Conservation (phyloP, 331 rosid species). For the Dryas integrifolia region DNA sequence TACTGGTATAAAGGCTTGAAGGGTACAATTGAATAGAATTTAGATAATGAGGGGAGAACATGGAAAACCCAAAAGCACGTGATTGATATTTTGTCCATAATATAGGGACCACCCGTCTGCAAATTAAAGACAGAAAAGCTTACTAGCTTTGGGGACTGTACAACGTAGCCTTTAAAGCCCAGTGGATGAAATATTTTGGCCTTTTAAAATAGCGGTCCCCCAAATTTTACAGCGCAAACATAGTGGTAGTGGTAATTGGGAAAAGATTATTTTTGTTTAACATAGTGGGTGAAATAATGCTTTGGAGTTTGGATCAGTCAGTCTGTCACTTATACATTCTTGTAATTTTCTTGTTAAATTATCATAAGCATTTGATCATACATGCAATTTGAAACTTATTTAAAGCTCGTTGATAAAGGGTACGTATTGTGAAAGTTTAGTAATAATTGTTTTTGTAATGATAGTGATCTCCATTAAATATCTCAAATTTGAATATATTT, state of each 20-base stretch:
- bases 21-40: constrained; percentile 4
- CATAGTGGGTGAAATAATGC: background rate
- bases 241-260: constrained; percentile 11
- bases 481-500: too few species aligned
- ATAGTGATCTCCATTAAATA: too few species aligned
- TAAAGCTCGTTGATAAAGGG: too few species aligned
- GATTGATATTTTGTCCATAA: constrained; percentile 28
- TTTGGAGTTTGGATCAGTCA: constrained; percentile 12
- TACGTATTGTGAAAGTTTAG: too few species aligned
- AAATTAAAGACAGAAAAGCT: constrained; percentile 15
- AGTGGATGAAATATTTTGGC: background rate
- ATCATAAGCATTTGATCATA: too few species aligned
- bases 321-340: background rate
- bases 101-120: constrained; percentile 38
- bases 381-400: too few species aligned
- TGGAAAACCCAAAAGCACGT: constrained; percentile 13
- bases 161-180: constrained; percentile 1
- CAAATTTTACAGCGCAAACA: constrained; percentile 10
- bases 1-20: background rate
- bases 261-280: too few species aligned
- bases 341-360: too few species aligned
- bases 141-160: constrained; percentile 13
- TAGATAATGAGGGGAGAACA: background rate
- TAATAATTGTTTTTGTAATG: too few species aligned
- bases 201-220: constrained; percentile 5